Conservation (phyloP, 108 stramenopile genomes). For the Thalassiosira profunda region DNA sequence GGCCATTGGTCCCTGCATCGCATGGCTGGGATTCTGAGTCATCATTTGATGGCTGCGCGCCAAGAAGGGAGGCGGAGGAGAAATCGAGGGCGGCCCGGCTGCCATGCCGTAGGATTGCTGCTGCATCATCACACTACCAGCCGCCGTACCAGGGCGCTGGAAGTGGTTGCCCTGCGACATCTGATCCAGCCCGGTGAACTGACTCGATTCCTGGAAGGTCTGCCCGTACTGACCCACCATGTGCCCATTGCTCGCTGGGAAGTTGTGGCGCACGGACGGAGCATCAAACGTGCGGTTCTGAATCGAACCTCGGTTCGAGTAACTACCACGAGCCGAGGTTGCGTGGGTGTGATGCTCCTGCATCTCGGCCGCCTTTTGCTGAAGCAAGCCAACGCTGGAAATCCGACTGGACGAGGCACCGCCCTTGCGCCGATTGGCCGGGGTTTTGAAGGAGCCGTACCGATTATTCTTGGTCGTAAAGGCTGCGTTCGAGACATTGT, state of each 20-base stretch:
- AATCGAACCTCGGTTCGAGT: background rate
- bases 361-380: constrained; percentile 42
- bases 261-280: background rate
- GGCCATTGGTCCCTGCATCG: background rate
- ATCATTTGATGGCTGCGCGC: background rate
- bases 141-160: background rate
- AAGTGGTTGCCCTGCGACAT: background rate
- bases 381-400: constrained; percentile 29
- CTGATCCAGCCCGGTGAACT: background rate
- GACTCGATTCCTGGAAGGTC: background rate
- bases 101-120: constrained; percentile 1
- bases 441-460: constrained; percentile 38
- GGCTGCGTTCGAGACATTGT: background rate
- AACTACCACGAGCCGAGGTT: background rate
- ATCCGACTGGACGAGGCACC: constrained; percentile 24
- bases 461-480: background rate
- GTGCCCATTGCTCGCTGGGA: constrained; percentile 1
- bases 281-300: background rate
- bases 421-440: constrained; percentile 23
- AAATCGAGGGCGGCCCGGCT: background rate
- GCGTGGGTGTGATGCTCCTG: constrained; percentile 27
- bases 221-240: background rate
- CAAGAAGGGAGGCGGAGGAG: background rate
- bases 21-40: background rate
- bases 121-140: constrained; percentile 4